Evolutionary conservation across 306 rosid species (phyloP), one percentile per base, ranked within the genome.

Genomic region (Morella rubra): DNA sequence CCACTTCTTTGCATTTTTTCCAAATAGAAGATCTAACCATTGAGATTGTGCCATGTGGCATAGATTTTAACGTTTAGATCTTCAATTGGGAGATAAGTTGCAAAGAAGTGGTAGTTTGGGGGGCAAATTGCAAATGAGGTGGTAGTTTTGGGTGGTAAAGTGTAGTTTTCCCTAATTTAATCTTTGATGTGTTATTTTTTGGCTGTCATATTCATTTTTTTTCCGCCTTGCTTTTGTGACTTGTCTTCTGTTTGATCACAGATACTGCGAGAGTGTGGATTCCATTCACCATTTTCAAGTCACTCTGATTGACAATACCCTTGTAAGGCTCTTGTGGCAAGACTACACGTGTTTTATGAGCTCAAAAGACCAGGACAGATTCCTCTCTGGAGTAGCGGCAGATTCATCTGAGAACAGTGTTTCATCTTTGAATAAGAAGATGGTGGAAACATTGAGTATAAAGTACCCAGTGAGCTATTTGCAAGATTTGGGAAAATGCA

Each of bases 281-380:
- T 84, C 90, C 13, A 53, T 84, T 62, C 7, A 51, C 65, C 84
- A 77, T 75, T 92, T 92, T 84, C 87, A n/a, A 77, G 85, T 80
- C 72, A 78, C 77, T 55, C 90, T 92, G 27, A 76, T 88, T 75
- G 88, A 95, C 71, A 84, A 79, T 70, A 82, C 92, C 65, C 83
- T 95, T 76, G 86, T 89, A 74, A 88, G 91, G 89, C 84, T 88
- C 79, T 79, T 88, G 78, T 95, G 97, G 98, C 70, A 76, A 72
- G 93, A 92, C 71, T 90, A 89, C 72, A 82, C 86, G 84, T 69
- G 47, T 50, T 72, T 80, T 81, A 77, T 81, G 52, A 60, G 77
- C 77, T 77, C 80, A 5, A 87, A 85, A 74, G 83, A 76, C 70
- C 79, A 82, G 72, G 93, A 82, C 46, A 87, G 64, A 75, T 68